These are phyloP conservation scores for Mycena filopes DNA, from an alignment of 768 basidiomycete genomes.

Conservation along the genomic window DNA sequence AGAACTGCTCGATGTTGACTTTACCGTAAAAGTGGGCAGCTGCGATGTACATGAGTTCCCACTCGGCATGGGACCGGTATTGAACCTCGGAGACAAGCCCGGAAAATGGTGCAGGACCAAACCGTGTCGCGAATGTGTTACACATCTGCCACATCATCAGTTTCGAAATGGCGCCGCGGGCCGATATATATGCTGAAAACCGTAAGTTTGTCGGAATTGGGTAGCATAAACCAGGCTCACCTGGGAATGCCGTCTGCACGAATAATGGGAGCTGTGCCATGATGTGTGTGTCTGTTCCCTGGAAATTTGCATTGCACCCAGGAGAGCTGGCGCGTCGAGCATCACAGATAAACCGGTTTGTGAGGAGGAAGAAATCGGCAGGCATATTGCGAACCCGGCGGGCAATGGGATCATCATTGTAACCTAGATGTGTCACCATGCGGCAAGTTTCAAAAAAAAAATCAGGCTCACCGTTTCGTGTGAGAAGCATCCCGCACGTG, in stretches of 20 bases:
- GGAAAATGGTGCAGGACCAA: conserved; percentile 19
- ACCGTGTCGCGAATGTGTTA: conserved; percentile 14
- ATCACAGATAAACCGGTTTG: conserved; percentile 29
- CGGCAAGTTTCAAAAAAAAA: not conserved
- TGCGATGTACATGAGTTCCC: conserved; percentile 17
- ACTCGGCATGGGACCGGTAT: not conserved
- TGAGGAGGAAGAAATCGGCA: conserved; percentile 28
- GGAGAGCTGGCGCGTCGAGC: not conserved
- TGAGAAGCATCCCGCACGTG: conserved; percentile 8
- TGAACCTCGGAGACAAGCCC: conserved; percentile 16
- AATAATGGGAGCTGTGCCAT: conserved; percentile 26
- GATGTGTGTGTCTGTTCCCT: conserved; percentile 28
- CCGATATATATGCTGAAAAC: conserved; percentile 14
- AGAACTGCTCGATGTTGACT: not conserved
- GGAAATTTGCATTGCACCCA: conserved; percentile 21
- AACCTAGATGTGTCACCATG: conserved; percentile 16
- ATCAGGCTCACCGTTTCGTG: conserved; percentile 18
- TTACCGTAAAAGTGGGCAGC: conserved; percentile 6
- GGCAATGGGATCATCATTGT: conserved; percentile 29
- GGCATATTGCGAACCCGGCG: conserved; percentile 24
- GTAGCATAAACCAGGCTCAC: not conserved
- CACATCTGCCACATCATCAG: conserved; percentile 17
- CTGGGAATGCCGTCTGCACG: conserved; percentile 22
- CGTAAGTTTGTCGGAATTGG: not conserved
- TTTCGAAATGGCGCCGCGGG: conserved; percentile 5